phyloP scores from a whole-genome alignment of 78 protist species.

The Tieghemostelium lacteum region DNA sequence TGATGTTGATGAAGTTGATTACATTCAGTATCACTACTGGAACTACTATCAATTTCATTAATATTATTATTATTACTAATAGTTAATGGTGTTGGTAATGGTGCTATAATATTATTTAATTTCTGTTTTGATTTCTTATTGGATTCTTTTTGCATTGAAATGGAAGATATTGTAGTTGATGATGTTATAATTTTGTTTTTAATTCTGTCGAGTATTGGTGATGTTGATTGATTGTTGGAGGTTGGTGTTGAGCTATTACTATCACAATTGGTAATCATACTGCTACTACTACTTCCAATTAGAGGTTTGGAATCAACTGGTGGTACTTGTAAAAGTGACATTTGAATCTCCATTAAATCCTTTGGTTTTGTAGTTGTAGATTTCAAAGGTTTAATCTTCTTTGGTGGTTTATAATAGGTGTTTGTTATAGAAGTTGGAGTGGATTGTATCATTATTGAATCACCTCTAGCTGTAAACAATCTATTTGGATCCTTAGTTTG shows the following conservation, averaged over 20 bases:
- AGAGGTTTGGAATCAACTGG: not conserved
- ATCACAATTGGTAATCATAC: not conserved
- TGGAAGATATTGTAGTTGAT: not conserved
- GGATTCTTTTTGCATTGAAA: not conserved
- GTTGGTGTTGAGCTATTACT: too few relatives aligned
- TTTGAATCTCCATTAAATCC: constrained; percentile 5
- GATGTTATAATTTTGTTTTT: not conserved
- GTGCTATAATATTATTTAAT: too few relatives aligned
- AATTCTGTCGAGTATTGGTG: too few relatives aligned
- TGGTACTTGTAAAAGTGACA: not conserved
- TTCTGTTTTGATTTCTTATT: not conserved
- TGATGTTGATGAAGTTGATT: too few relatives aligned
- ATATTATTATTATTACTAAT: not conserved
- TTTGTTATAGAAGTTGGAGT: constrained; percentile 59
- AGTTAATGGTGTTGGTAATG: not conserved
- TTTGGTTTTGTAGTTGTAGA: constrained; percentile 9
- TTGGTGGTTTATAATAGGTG: constrained; percentile 40
- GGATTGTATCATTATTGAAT: constrained; percentile 33
- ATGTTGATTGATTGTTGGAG: too few relatives aligned
- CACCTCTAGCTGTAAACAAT: constrained; percentile 35
- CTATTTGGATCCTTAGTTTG: not conserved
- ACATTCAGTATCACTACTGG: too few relatives aligned
- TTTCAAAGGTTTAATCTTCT: not conserved
- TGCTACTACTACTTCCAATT: not conserved
- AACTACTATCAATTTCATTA: not conserved